Evolutionary conservation across 164 flowering plant genomes (phyloP), one percentile per base, ranked within the genome.

Genomic region (Umbellularia californica): DNA sequence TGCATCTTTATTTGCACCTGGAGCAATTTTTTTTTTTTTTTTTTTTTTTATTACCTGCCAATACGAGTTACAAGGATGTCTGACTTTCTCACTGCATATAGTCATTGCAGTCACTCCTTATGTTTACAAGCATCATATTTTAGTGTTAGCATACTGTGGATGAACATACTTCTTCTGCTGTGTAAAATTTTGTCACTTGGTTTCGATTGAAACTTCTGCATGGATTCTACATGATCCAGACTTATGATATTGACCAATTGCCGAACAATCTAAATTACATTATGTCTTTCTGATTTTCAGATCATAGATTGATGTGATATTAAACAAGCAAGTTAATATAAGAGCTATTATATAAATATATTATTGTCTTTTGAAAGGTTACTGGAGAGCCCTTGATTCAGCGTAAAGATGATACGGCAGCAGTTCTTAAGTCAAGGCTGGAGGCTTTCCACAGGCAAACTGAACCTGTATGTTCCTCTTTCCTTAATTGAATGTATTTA

Each of bases 361-460:
- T 30, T 11, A 35, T 69, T 63, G 64, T 25, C 25, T 72, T 76
- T 64, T 58, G 80, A 55, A 82, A 95, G 98, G 91, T 91, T 68
- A 89, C 98, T 75, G 97, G 98, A 50, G 99, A 95, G 79, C 93
- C 98, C 70, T 81, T 95, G 83, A 90, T 92, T 81, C 99, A 93
- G 83, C 91, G 99, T 3, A 93, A 93, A 77, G 98, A 95, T 86
- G 98, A 95, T 74, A 93, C 94, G 72, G 96, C 97, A 51, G 95
- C 82, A 72, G 99, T 93, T 82, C 92, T 95, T 28, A 92, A 82
- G 86, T 95, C 99, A 73, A 90, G 98, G 80, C 89, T 95, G 79
- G 97, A 89, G 72, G 85, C 91, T 55, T 95, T 95, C 76, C 99
- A 95, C 83, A 85, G 79, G 84, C 96, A 95, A 81, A 95, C 99